phyloP scores from a whole-genome alignment of 306 rosid genomes.

The Fragaria vesca region DNA sequence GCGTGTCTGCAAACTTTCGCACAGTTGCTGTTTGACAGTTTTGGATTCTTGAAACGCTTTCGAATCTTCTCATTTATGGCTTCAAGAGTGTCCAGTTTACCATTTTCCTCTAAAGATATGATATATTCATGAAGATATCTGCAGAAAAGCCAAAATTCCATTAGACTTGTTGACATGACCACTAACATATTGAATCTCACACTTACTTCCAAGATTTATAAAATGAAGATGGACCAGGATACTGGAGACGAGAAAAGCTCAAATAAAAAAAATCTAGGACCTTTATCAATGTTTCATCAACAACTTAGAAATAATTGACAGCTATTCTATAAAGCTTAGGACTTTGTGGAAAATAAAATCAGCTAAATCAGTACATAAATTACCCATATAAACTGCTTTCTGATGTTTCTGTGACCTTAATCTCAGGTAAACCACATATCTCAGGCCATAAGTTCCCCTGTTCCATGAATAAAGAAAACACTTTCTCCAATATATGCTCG shows the following conservation, averaged over 20 bases:
- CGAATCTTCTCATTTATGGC: slow-evolving; percentile 91
- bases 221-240: neutral
- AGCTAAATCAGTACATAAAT: slow-evolving; percentile 18
- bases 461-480: slow-evolving; percentile 87
- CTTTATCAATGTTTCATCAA: slow-evolving; percentile 8
- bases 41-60: slow-evolving; percentile 90
- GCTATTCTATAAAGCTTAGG: neutral
- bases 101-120: slow-evolving; percentile 61
- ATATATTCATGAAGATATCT: slow-evolving; percentile 87
- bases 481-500: slow-evolving; percentile 72
- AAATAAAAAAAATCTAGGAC: neutral
- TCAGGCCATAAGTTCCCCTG: slow-evolving; percentile 97
- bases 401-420: slow-evolving; percentile 60
- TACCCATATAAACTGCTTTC: slow-evolving; percentile 79
- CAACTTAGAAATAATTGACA: neutral
- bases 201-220: neutral
- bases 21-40: slow-evolving; percentile 66
- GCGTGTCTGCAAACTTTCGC: slow-evolving; percentile 89
- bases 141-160: slow-evolving; percentile 33
- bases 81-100: slow-evolving; percentile 83
- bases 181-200: slow-evolving; percentile 17
- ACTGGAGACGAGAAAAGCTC: neutral
- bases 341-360: neutral
- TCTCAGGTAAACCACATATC: slow-evolving; percentile 80
- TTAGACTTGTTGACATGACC: slow-evolving; percentile 15